These are phyloP conservation scores for Eucalyptus tenuipes DNA, from an alignment of 345 rosid species.

Conservation along the genomic window DNA sequence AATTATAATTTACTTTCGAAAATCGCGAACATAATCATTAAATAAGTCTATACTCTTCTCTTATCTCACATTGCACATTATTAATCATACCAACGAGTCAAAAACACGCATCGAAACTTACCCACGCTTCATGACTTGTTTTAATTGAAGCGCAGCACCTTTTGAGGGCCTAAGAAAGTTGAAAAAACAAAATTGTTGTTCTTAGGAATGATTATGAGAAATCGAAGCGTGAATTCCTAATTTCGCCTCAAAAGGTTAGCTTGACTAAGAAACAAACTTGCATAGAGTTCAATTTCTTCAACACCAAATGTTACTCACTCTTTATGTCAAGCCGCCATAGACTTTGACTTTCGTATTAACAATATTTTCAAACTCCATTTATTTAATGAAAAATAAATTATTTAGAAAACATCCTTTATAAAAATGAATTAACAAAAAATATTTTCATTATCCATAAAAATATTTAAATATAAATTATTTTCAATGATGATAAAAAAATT, in stretches of 20 bases:
- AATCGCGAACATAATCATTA: neutral
- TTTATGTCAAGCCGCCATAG: neutral
- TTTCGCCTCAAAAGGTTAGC: neutral
- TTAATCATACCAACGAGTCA: neutral
- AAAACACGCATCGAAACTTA: neutral
- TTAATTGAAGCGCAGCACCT: neutral
- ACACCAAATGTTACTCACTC: neutral
- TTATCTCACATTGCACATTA: neutral
- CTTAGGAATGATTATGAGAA: neutral
- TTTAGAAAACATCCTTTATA: rapidly evolving
- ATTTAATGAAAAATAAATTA: no score
- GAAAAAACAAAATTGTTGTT: neutral
- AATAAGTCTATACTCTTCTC: neutral
- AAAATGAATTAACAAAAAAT: no score
- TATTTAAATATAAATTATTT: no score
- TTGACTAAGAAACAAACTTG: neutral
- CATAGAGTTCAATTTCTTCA: neutral
- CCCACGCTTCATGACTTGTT: neutral
- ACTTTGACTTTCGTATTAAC: rapidly evolving
- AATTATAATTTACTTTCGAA: neutral
- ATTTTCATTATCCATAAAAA: no score
- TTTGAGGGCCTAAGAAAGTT: neutral
- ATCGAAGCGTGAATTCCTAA: neutral
- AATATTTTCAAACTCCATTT: neutral
- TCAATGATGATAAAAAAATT: rapidly evolving